These are phyloP conservation scores for Orbilia oligospora DNA, from an alignment of 2,329 filamentous ascomycete species.

Conservation along the genomic window DNA sequence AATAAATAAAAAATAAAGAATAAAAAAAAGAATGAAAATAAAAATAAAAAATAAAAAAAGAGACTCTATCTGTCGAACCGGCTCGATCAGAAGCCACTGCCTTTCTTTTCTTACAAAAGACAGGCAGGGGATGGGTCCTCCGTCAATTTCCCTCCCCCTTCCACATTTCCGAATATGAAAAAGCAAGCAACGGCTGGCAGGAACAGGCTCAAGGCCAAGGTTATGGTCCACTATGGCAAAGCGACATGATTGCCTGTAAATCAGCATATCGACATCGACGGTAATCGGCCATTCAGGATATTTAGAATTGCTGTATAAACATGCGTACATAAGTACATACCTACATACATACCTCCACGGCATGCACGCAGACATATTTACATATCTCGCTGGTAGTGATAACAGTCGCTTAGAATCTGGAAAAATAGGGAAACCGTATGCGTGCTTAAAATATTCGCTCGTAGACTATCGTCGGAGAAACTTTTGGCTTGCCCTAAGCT, in stretches of 20 bases:
- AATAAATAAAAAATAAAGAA: too few relatives aligned
- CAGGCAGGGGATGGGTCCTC: slow-evolving; percentile 58
- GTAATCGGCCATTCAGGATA: slow-evolving; percentile 23
- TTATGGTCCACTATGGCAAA: slow-evolving; percentile 39
- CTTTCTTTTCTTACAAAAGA: slow-evolving; percentile 51
- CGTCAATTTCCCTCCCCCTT: slow-evolving; percentile 60
- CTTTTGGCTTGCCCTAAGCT: slow-evolving; percentile 5
- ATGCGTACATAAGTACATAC: background rate
- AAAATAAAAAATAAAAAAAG: too few relatives aligned
- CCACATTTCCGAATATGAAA: slow-evolving; percentile 59
- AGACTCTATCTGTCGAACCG: slow-evolving; percentile 32
- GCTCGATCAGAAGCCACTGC: slow-evolving; percentile 58
- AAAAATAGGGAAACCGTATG: slow-evolving; percentile 4
- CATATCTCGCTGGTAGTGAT: background rate
- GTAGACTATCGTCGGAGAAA: slow-evolving; percentile 20
- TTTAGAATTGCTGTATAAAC: background rate
- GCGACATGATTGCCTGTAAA: slow-evolving; percentile 51
- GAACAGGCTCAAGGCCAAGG: slow-evolving; percentile 21
- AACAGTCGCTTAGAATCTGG: slow-evolving; percentile 14
- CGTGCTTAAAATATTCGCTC: slow-evolving; percentile 21
- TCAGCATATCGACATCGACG: slow-evolving; percentile 50
- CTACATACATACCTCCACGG: too few relatives aligned
- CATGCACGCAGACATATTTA: too few relatives aligned
- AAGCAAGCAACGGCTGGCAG: slow-evolving; percentile 47
- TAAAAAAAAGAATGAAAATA: too few relatives aligned